Evolutionary conservation across 768 basidiomycete species (phyloP), one percentile per base, ranked within the genome.

Genomic region (Daedaleopsis sinensis): DNA sequence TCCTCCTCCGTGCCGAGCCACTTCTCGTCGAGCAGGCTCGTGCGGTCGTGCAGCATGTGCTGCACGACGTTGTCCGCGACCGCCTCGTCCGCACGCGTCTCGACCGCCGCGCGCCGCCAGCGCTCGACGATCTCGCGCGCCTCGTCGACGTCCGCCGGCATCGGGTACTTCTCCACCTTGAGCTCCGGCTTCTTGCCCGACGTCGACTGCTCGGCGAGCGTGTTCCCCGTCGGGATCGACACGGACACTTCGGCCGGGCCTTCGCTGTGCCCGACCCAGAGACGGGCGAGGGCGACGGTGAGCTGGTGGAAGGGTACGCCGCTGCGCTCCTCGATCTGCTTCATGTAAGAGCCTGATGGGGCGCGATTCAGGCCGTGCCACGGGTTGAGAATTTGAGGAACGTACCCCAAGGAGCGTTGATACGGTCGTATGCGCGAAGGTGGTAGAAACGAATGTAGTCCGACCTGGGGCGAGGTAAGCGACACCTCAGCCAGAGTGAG

Each of bases 391-490:
- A 19, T 21, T 43, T 37, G 42, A 42, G 15, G 15, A 38, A 71
- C 83, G 69, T 62, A 87, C 88, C 75, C 63, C 77, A 72, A 1
- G 92, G 90, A 0, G 89, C 88, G 69, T 94, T 95, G 69, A 96
- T 92, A 24, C 95, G 81, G 70, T 98, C 96, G 71, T 96, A 99
- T 1, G 89, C 79, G 35, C 97, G 84, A 24, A 99, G 81, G 75
- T 98, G 94, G 77, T 92, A 98, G 81, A 97, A 94, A 12, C 88
- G 84, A 67, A 97, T 91, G 71, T 90, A 95, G 59, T 95, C 88
- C 76, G 78, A 68, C n/a, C 93, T 93, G 27, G 27, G 27, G 27
- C 7, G 27, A 32, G 7, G 27, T 32, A 32, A 32, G 27, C 42
- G 10, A 1, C 35, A 32, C 0, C 23, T 2, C 13, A 12, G 1